Evolutionary conservation across 768 basidiomycete species (phyloP).

Genomic region (Pulveroboletus sp.): DNA sequence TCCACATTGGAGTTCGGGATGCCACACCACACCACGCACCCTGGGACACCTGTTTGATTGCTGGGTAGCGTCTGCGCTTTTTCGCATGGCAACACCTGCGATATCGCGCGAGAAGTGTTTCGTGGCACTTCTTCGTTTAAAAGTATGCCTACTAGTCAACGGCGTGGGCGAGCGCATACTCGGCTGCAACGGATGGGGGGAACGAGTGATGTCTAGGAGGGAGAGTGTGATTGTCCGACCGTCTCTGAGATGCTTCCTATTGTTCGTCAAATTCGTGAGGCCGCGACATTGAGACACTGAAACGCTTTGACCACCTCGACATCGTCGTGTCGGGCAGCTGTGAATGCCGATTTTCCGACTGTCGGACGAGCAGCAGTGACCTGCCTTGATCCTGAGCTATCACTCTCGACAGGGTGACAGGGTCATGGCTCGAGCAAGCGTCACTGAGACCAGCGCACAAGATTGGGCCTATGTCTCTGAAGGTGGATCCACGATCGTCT

Average conservation of each 20-base stretch:
- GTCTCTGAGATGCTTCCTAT: slow-evolving; percentile 8
- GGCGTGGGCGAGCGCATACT: slow-evolving; percentile 18
- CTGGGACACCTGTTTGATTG: neutral
- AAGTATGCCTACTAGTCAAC: slow-evolving; percentile 2
- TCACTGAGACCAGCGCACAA: slow-evolving; percentile 29
- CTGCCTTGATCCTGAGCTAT: neutral
- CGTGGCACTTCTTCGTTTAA: neutral
- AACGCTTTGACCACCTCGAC: slow-evolving; percentile 5
- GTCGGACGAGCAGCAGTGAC: neutral
- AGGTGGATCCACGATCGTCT: slow-evolving; percentile 89
- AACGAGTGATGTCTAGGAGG: neutral
- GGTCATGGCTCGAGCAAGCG: slow-evolving; percentile 13
- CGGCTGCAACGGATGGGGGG: neutral
- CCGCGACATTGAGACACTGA: neutral
- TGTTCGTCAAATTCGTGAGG: slow-evolving; percentile 17
- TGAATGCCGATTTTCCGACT: no score
- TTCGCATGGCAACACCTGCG: slow-evolving; percentile 5
- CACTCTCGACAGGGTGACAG: neutral
- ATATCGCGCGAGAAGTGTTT: slow-evolving; percentile 14
- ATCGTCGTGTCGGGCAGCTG: neutral
- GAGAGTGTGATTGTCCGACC: neutral
- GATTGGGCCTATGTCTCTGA: slow-evolving; percentile 88
- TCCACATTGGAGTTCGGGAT: slow-evolving; percentile 1
- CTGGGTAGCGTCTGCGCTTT: slow-evolving; percentile 4
- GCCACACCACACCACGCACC: neutral